phyloP scores from a whole-genome alignment of 2,329 filamentous ascomycete species.

The Bipolaris victoriae region DNA sequence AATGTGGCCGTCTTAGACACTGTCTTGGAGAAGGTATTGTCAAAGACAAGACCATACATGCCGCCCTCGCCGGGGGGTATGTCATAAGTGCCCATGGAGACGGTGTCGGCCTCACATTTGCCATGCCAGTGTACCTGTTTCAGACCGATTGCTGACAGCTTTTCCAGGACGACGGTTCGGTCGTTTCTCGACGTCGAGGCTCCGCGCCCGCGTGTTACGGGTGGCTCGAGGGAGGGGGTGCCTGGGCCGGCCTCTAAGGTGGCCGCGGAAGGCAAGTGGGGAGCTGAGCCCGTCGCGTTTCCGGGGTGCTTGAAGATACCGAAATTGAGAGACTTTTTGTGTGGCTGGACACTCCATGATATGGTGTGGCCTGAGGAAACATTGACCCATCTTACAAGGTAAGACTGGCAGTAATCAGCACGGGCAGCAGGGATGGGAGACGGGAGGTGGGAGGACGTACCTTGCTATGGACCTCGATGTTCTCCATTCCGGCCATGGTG shows the following conservation, averaged over 20 bases:
- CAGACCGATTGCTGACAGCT: slow-evolving; percentile 66
- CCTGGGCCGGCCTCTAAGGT: slow-evolving; percentile 39
- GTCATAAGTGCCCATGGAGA: slow-evolving; percentile 87
- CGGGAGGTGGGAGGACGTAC: slow-evolving; percentile 56
- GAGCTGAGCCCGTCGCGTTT: slow-evolving; percentile 60
- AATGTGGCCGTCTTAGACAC: slow-evolving; percentile 91
- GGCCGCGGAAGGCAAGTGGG: slow-evolving; percentile 46
- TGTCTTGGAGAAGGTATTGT: slow-evolving; percentile 98
- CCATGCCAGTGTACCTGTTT: slow-evolving; percentile 79
- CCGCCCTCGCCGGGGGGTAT: slow-evolving; percentile 76
- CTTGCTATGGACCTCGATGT: slow-evolving; percentile 97
- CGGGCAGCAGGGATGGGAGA: background rate
- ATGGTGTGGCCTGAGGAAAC: slow-evolving; percentile 90
- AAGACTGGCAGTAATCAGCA: slow-evolving; percentile 68
- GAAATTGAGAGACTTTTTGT: slow-evolving; percentile 98
- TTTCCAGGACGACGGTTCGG: slow-evolving; percentile 73
- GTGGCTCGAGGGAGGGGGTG: slow-evolving; percentile 60
- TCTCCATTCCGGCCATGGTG: slow-evolving; percentile 90
- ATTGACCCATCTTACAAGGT: slow-evolving; percentile 96
- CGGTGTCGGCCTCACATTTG: slow-evolving; percentile 95
- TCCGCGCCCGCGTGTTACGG: slow-evolving; percentile 58
- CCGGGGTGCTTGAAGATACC: slow-evolving; percentile 97
- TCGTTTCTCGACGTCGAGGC: slow-evolving; percentile 66
- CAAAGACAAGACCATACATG: slow-evolving; percentile 96
- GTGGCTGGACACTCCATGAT: slow-evolving; percentile 96